These are phyloP conservation scores for Klebsormidium nitens DNA, from an alignment of 139 green algal species.

Conservation along the genomic window DNA sequence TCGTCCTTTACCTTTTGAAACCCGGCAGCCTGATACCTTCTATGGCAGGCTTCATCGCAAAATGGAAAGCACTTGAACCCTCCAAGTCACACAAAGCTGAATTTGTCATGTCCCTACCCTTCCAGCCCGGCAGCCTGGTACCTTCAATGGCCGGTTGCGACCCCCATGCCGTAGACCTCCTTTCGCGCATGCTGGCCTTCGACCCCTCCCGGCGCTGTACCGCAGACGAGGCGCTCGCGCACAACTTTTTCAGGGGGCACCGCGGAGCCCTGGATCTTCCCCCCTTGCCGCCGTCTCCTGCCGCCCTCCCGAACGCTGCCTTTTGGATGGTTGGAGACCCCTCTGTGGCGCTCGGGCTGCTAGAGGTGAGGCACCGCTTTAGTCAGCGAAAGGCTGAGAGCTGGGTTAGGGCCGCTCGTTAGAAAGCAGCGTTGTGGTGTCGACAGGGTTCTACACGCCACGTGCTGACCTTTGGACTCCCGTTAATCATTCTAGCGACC, in stretches of 20 bases:
- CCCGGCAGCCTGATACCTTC: neutral
- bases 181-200: conserved; percentile 38
- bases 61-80: too few species aligned
- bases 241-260: conserved; percentile 25
- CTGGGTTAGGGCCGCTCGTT: too few species aligned
- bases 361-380: too few species aligned
- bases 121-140: too few species aligned
- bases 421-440: too few species aligned
- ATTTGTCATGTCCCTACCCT: too few species aligned
- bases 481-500: too few species aligned
- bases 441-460: too few species aligned
- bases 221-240: conserved; percentile 29
- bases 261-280: neutral
- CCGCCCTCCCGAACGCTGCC: conserved; percentile 16
- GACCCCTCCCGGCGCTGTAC: conserved; percentile 30
- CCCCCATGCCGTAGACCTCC: conserved; percentile 29
- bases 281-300: neutral
- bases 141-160: neutral
- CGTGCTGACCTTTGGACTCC: too few species aligned
- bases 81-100: too few species aligned
- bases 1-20: too few species aligned
- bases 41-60: neutral
- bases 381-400: too few species aligned
- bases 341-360: conserved; percentile 29
- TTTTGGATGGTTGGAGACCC: conserved; percentile 32